Evolutionary conservation across 768 basidiomycete species (phyloP).

Genomic region (Pleurotus platypus): DNA sequence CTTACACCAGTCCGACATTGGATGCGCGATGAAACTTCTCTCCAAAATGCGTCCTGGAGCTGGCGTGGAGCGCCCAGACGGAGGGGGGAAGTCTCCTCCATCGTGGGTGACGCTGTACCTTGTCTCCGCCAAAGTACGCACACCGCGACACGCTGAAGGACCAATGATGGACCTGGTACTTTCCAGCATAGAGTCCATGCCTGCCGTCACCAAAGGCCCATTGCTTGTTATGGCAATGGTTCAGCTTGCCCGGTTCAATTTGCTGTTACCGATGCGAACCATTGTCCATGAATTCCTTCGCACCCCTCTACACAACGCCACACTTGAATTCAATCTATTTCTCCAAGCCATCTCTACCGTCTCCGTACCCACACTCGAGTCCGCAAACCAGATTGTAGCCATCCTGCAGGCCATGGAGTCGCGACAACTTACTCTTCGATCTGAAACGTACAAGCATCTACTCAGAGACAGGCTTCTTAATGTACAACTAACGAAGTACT

Average conservation of each 20-base stretch:
- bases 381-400: constrained; percentile 33
- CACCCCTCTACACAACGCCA: constrained; percentile 23
- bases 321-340: constrained; percentile 47
- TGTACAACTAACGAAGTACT: constrained; percentile 42
- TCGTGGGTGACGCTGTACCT: constrained; percentile 56
- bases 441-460: constrained; percentile 39
- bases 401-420: constrained; percentile 46
- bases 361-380: constrained; percentile 34
- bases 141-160: constrained; percentile 39
- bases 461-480: constrained; percentile 50
- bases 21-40: constrained; percentile 22
- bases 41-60: constrained; percentile 1
- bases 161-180: constrained; percentile 41
- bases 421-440: constrained; percentile 35
- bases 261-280: constrained; percentile 42
- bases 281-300: constrained; percentile 39
- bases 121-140: constrained; percentile 41
- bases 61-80: neutral
- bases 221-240: constrained; percentile 44
- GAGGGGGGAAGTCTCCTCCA: constrained; percentile 24
- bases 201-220: constrained; percentile 32
- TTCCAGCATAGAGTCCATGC: constrained; percentile 28
- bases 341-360: constrained; percentile 45
- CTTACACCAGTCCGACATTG: constrained; percentile 30
- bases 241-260: constrained; percentile 46